A percentile compares a stretch with the other conserved stretches of the same genome.
Evolutionary conservation across 2,329 filamentous ascomycete genomes (phyloP).

Genomic region (Zymoseptoria brevis): DNA sequence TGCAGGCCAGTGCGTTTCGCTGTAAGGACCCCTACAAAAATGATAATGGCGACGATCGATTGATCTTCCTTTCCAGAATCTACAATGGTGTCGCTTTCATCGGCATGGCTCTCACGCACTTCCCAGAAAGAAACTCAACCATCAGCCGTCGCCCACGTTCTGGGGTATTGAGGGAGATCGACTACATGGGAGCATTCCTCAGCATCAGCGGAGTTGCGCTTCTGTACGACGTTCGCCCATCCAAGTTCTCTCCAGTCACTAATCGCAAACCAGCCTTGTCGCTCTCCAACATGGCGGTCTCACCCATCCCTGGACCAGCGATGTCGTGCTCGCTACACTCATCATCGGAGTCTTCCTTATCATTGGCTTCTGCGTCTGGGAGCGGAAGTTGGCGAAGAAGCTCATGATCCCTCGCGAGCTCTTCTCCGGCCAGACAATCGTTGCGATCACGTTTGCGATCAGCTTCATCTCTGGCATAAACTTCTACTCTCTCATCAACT

Average conservation of each 20-base stretch:
- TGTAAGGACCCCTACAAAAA: neutral
- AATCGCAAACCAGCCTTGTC: constrained; percentile 27
- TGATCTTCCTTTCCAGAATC: constrained; percentile 17
- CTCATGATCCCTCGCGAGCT: constrained; percentile 22
- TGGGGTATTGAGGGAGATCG: constrained; percentile 38
- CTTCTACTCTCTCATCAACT: constrained; percentile 37
- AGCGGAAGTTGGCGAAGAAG: constrained; percentile 16
- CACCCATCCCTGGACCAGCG: constrained; percentile 12
- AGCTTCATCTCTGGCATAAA: constrained; percentile 28
- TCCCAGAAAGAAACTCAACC: constrained; percentile 4
- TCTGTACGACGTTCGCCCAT: constrained; percentile 22
- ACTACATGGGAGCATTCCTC: constrained; percentile 44
- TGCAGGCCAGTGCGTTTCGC: neutral
- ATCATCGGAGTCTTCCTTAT: constrained; percentile 17
- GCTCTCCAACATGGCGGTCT: constrained; percentile 24
- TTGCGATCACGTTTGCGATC: constrained; percentile 26
- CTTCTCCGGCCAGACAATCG: constrained; percentile 20
- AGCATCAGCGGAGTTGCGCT: constrained; percentile 42
- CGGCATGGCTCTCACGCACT: constrained; percentile 30
- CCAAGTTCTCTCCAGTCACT: neutral
- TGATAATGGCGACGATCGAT: neutral
- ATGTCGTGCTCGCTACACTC: constrained; percentile 18
- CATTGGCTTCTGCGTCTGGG: constrained; percentile 22
- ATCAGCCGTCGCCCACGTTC: neutral
- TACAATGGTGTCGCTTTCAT: constrained; percentile 45